A percentile compares a stretch with the other conserved stretches of the same genome.
These are phyloP conservation scores for Cladobotryum protrusum DNA, from an alignment of 2,329 filamentous ascomycete genomes.

Conservation along the genomic window DNA sequence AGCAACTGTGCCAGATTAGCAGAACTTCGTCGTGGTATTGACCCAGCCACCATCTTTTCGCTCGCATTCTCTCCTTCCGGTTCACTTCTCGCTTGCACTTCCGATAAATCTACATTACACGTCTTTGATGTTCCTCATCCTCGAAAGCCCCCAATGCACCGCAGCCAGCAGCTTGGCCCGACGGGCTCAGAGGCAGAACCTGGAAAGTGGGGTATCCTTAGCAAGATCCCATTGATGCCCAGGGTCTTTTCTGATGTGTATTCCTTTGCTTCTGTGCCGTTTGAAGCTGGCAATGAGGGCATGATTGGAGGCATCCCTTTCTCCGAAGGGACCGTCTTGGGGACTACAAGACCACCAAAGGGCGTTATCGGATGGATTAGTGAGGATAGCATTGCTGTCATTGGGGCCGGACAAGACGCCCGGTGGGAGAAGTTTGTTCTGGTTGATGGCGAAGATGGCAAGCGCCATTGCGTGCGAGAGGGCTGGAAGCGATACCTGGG, in stretches of 20 bases:
- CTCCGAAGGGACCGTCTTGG: constrained; percentile 40
- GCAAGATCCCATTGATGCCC: constrained; percentile 78
- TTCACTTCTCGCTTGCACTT: constrained; percentile 79
- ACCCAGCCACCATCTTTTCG: constrained; percentile 80
- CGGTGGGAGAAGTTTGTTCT: constrained; percentile 84
- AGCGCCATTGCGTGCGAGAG: constrained; percentile 59
- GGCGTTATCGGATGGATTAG: constrained; percentile 80
- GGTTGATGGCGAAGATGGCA: constrained; percentile 61
- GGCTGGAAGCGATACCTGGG: constrained; percentile 77
- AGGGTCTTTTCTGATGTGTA: constrained; percentile 85
- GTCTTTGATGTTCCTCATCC: constrained; percentile 76
- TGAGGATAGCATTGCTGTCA: constrained; percentile 66
- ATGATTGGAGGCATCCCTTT: constrained; percentile 38
- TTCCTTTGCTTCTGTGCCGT: constrained; percentile 73
- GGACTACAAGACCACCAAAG: constrained; percentile 60
- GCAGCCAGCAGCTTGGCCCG: constrained; percentile 23
- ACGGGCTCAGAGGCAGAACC: constrained; percentile 40
- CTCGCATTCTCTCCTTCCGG: constrained; percentile 81
- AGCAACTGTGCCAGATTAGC: constrained; percentile 71
- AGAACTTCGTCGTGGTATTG: constrained; percentile 83
- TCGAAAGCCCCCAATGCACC: constrained; percentile 32
- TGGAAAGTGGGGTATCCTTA: constrained; percentile 80
- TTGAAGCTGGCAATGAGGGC: constrained; percentile 75
- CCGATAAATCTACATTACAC: constrained; percentile 93
- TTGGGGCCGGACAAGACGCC: constrained; percentile 73